These are phyloP conservation scores for Lotus japonicus DNA, from an alignment of 306 rosid species.

Conservation along the genomic window DNA sequence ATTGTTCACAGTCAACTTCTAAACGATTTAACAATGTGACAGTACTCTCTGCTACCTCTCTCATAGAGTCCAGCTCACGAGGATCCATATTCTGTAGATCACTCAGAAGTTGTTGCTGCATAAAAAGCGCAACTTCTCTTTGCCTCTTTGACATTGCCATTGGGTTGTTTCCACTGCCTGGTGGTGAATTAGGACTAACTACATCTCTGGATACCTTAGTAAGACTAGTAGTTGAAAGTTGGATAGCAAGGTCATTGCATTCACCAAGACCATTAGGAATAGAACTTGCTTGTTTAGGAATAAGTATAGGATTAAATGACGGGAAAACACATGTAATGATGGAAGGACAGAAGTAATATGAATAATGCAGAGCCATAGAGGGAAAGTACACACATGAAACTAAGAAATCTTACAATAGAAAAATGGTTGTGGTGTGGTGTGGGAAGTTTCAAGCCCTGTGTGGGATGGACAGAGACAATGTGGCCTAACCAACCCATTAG, in stretches of 20 bases:
- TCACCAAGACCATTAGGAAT: background rate
- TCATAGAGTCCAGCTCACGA: conserved; percentile 9
- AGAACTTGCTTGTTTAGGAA: conserved; percentile 2
- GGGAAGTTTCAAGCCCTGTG: conserved; percentile 12
- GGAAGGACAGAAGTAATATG: background rate
- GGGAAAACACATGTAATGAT: conserved; percentile 23
- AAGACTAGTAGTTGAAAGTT: background rate
- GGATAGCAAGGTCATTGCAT: conserved; percentile 8
- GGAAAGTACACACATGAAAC: background rate
- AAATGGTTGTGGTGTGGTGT: conserved; percentile 6
- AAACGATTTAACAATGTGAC: background rate
- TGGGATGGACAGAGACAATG: conserved; percentile 26
- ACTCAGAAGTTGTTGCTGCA: background rate
- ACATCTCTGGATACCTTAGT: background rate
- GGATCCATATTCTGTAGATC: conserved; percentile 17
- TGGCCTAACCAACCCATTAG: conserved; percentile 26
- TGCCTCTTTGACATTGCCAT: background rate
- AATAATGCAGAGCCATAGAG: background rate
- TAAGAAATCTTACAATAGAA: conserved; percentile 17
- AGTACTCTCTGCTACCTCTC: no score
- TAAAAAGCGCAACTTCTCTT: background rate
- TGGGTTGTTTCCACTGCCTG: background rate
- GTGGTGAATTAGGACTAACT: background rate
- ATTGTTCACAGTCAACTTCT: conserved; percentile 8
- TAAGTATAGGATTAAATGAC: background rate